Evolutionary conservation across 108 stramenopile genomes (phyloP), one percentile per base, ranked within the genome.

Genomic region (Cylindrotheca closterium): DNA sequence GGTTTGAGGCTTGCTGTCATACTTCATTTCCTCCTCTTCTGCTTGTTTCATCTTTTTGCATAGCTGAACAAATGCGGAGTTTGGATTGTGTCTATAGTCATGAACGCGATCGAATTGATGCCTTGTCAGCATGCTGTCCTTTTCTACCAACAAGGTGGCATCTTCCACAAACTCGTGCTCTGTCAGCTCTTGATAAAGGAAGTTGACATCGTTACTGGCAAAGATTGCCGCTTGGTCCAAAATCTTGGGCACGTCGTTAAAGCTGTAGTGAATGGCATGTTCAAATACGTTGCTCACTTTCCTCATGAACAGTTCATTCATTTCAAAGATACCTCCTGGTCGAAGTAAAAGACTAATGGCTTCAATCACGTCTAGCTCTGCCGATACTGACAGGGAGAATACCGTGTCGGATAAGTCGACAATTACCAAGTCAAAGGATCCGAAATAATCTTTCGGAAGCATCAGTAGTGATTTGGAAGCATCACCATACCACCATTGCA

Each of bases 401-500:
- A 69, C 83, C 12, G 85, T 79, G 25, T 87, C 82, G 47, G 75
- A 68, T 37, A 86, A 51, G 52, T 87, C 86, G 12, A 87, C 73
- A 18, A 87, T 48, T 15, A 87, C 86, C 47, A 87, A 55, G 62
- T 87, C 86, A 54, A 87, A 87, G 0, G 81, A 74, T 2, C 72
- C 73, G 58, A 77, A 80, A 65, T 84, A 83, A 37, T 63, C 56
- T 28, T 77, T 68, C 0, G 76, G 83, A 15, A 87, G 58, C 21
- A 81, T 54, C 3, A 79, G 65, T 8, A 87, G 47, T 29, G 67
- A 67, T 51, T 87, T 83, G 32, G 75, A 71, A 1, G 81, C 77
- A 60, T 87, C 86, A 29, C 86, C 83, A 57, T 77, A 87, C 86
- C 86, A 87, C 83, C 83, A 84, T 65, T 87, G 67, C 8, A 87